Evolutionary conservation across 768 basidiomycete species (phyloP).

Genomic region (Neoboletus brunneissimus): DNA sequence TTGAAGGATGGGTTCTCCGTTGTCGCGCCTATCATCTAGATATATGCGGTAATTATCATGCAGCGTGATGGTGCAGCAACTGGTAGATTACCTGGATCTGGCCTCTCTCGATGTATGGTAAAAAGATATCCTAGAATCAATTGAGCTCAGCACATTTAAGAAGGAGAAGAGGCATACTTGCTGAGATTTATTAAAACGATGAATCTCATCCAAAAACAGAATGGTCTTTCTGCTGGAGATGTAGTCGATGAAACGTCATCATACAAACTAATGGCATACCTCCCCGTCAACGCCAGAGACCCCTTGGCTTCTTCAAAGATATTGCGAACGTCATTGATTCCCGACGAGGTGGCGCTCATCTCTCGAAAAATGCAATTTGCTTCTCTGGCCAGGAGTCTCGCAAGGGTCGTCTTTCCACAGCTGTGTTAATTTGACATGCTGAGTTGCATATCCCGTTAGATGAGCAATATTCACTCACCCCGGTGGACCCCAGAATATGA

Average conservation of each 20-base stretch:
- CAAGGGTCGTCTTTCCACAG: constrained; percentile 75
- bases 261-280: constrained; percentile 35
- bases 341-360: constrained; percentile 68
- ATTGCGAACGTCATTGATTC: constrained; percentile 67
- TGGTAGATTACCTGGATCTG: constrained; percentile 52
- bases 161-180: constrained; percentile 41
- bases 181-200: constrained; percentile 71
- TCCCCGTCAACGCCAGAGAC: constrained; percentile 59
- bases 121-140: constrained; percentile 61
- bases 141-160: constrained; percentile 6
- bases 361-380: constrained; percentile 68
- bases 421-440: constrained; percentile 30
- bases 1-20: constrained; percentile 92
- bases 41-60: neutral
- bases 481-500: constrained; percentile 76
- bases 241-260: neutral
- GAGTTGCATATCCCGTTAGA: neutral
- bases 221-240: constrained; percentile 54
- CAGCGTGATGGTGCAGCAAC: neutral
- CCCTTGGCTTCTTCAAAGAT: constrained; percentile 76
- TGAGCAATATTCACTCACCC: constrained; percentile 39
- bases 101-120: constrained; percentile 79
- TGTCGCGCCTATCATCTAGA: constrained; percentile 73
- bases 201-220: constrained; percentile 82
- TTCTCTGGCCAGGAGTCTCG: constrained; percentile 61